These are phyloP conservation scores for Brassica hybrid DNA, from an alignment of 441 rosid genomes.

Conservation along the genomic window DNA sequence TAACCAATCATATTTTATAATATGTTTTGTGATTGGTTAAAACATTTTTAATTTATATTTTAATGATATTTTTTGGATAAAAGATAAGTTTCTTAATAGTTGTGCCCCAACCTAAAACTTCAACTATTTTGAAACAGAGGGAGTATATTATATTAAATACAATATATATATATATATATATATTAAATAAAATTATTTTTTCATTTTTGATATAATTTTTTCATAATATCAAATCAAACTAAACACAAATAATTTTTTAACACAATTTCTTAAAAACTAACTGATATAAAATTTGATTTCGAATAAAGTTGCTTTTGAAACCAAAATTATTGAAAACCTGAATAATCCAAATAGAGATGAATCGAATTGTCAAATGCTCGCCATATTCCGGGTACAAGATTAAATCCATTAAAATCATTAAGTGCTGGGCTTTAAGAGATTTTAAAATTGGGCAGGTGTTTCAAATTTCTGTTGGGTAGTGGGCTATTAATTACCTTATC, in stretches of 20 bases:
- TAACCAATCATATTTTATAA: no score
- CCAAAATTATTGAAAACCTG: background rate
- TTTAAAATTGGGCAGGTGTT: background rate
- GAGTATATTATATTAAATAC: no score
- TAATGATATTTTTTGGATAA: no score
- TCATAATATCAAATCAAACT: background rate
- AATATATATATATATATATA: no score
- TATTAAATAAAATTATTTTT: background rate
- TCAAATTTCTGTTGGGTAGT: background rate
- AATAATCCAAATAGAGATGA: background rate
- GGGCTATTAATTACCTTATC: background rate
- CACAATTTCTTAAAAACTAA: background rate
- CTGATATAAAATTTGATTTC: background rate
- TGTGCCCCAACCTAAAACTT: no score
- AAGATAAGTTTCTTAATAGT: no score
- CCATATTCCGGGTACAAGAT: background rate
- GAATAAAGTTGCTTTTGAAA: background rate
- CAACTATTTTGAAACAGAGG: no score
- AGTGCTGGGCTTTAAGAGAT: background rate
- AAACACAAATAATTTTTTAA: background rate
- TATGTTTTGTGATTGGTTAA: no score
- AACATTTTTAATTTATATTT: no score
- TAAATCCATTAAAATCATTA: background rate
- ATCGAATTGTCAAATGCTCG: background rate
- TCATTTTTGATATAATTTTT: background rate